Evolutionary conservation across 2,329 filamentous ascomycete genomes (phyloP).

Genomic region (Aspergillus aculeatus): DNA sequence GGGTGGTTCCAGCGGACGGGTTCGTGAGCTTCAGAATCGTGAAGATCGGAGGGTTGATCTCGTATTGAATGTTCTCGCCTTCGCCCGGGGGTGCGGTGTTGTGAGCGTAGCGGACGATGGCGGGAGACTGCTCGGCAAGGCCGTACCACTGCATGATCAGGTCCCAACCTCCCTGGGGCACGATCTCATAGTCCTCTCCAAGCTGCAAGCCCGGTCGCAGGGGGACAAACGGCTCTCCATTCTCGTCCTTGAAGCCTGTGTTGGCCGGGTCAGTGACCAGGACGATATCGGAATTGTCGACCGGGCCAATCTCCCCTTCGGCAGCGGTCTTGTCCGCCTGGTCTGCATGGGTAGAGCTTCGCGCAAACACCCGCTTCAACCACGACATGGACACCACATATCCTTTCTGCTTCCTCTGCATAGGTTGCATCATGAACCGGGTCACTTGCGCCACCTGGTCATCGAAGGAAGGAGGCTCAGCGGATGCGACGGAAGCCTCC

Average conservation of each 20-base stretch:
- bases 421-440: slow-evolving; percentile 53
- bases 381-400: slow-evolving; percentile 78
- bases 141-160: slow-evolving; percentile 81
- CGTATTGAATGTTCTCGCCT: slow-evolving; percentile 71
- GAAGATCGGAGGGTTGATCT: slow-evolving; percentile 81
- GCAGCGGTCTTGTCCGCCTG: slow-evolving; percentile 59
- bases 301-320: slow-evolving; percentile 68
- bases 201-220: slow-evolving; percentile 66
- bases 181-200: slow-evolving; percentile 70
- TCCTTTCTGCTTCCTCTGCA: slow-evolving; percentile 70
- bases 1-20: slow-evolving; percentile 55
- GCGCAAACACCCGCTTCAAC: slow-evolving; percentile 70
- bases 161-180: slow-evolving; percentile 79
- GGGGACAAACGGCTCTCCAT: slow-evolving; percentile 62
- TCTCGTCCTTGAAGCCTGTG: slow-evolving; percentile 44
- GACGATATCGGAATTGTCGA: slow-evolving; percentile 85
- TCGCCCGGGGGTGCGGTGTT: slow-evolving; percentile 65
- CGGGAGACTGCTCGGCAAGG: slow-evolving; percentile 64
- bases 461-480: slow-evolving; percentile 53
- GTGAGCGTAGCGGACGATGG: slow-evolving; percentile 74
- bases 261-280: slow-evolving; percentile 52
- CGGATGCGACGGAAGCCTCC: slow-evolving; percentile 20
- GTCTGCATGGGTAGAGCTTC: slow-evolving; percentile 58
- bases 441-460: slow-evolving; percentile 74
- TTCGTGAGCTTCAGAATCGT: slow-evolving; percentile 76